These are phyloP conservation scores for Podospora tetraspora DNA, from an alignment of 495 filamentous ascomycete species.

Conservation along the genomic window DNA sequence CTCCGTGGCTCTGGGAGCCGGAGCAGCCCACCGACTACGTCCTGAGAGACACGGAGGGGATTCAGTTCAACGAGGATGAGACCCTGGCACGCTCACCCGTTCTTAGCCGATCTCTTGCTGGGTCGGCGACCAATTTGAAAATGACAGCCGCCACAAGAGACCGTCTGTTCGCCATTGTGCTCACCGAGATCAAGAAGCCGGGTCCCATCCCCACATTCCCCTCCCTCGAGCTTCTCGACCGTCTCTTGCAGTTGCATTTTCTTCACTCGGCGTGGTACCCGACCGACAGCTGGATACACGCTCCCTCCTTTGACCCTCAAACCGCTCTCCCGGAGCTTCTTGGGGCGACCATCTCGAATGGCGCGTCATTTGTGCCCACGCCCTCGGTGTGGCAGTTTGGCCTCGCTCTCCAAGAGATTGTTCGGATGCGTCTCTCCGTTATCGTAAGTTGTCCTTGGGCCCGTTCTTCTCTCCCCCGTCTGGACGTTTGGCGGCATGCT, in stretches of 20 bases:
- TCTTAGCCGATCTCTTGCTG: background rate
- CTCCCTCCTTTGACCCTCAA: constrained; percentile 16
- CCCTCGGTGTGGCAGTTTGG: constrained; percentile 52
- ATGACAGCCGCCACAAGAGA: constrained; percentile 16
- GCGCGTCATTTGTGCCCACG: constrained; percentile 45
- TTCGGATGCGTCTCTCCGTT: constrained; percentile 40
- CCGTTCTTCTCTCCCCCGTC: background rate
- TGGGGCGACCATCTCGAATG: constrained; percentile 44
- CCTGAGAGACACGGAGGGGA: constrained; percentile 16
- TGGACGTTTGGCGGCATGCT: background rate
- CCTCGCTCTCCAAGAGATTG: constrained; percentile 52
- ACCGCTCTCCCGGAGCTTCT: constrained; percentile 43
- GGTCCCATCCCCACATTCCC: constrained; percentile 16
- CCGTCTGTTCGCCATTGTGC: constrained; percentile 19
- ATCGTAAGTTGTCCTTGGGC: constrained; percentile 19
- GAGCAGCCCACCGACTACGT: constrained; percentile 17
- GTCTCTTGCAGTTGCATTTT: constrained; percentile 20
- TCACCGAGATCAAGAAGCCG: constrained; percentile 13
- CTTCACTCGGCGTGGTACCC: constrained; percentile 17
- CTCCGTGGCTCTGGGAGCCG: constrained; percentile 25
- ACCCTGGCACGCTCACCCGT: constrained; percentile 5
- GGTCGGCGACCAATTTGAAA: constrained; percentile 14
- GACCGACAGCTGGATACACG: constrained; percentile 23
- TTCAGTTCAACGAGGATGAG: constrained; percentile 15
- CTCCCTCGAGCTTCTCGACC: constrained; percentile 23